These are phyloP conservation scores for Diplogelasinospora grovesii DNA, from an alignment of 495 filamentous ascomycete species.

Conservation along the genomic window DNA sequence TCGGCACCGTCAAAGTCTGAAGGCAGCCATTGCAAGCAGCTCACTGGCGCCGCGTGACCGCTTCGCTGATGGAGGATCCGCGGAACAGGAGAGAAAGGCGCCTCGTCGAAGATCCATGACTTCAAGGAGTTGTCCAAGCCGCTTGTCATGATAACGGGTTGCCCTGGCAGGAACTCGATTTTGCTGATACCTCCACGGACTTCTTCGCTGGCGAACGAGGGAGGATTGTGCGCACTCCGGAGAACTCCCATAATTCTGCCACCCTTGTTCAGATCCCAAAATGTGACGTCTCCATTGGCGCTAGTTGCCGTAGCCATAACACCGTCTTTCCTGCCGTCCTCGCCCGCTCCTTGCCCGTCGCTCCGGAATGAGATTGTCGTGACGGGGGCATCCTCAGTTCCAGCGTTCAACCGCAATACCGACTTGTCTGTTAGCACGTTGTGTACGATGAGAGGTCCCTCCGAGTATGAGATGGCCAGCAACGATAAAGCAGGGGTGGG, in stretches of 20 bases:
- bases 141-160: slow-evolving; percentile 81
- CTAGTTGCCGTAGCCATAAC: slow-evolving; percentile 77
- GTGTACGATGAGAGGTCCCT: slow-evolving; percentile 69
- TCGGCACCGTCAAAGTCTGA: slow-evolving; percentile 84
- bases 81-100: slow-evolving; percentile 76
- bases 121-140: slow-evolving; percentile 90
- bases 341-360: slow-evolving; percentile 83
- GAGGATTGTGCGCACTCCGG: slow-evolving; percentile 75
- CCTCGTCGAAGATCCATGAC: slow-evolving; percentile 90
- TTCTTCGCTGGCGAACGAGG: slow-evolving; percentile 36
- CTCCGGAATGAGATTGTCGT: slow-evolving; percentile 86
- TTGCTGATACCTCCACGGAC: slow-evolving; percentile 60
- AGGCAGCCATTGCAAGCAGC: slow-evolving; percentile 72
- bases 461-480: slow-evolving; percentile 80
- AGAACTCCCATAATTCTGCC: slow-evolving; percentile 75
- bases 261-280: slow-evolving; percentile 92
- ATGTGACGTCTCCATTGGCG: slow-evolving; percentile 74
- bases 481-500: slow-evolving; percentile 76
- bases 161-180: slow-evolving; percentile 84
- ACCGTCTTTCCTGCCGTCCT: slow-evolving; percentile 71
- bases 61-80: slow-evolving; percentile 75
- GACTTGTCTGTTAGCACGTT: slow-evolving; percentile 71
- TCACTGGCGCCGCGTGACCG: slow-evolving; percentile 83
- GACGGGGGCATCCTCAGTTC: slow-evolving; percentile 50
- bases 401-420: slow-evolving; percentile 58